Conservation (phyloP, 2,329 filamentous ascomycete species). For the Cercospora sesami region DNA sequence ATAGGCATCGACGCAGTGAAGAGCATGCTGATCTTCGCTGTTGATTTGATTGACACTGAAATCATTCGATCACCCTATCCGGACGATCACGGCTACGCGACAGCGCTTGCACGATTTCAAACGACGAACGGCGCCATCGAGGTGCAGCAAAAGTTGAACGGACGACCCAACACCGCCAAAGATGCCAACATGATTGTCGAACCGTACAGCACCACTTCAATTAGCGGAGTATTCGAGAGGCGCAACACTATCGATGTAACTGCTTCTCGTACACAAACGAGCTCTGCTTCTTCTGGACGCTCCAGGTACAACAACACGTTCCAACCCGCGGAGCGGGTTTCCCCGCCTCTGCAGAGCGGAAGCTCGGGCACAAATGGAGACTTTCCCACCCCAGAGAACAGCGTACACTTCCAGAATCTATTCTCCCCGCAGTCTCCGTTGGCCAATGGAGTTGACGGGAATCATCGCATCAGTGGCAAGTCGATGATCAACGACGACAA, state of each 20-base stretch:
- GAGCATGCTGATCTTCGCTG: constrained; percentile 65
- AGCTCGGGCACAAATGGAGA: constrained; percentile 57
- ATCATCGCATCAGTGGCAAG: constrained; percentile 64
- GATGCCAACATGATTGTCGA: constrained; percentile 62
- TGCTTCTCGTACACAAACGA: constrained; percentile 46
- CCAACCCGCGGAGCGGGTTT: constrained; percentile 61
- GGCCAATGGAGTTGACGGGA: constrained; percentile 66
- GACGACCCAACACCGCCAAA: constrained; percentile 62
- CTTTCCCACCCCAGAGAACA: constrained; percentile 59
- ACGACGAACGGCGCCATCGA: constrained; percentile 59
- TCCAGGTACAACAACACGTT: constrained; percentile 65
- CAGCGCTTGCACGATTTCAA: constrained; percentile 60
- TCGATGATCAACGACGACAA: constrained; percentile 69
- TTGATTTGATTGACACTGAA: constrained; percentile 61
- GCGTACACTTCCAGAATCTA: constrained; percentile 59
- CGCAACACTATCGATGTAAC: constrained; percentile 58
- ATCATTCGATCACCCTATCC: constrained; percentile 56
- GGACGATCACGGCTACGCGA: constrained; percentile 58
- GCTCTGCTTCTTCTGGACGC: constrained; percentile 46
- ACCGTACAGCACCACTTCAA: constrained; percentile 45
- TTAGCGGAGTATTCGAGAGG: constrained; percentile 30
- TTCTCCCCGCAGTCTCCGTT: constrained; percentile 75
- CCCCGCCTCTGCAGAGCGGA: constrained; percentile 53
- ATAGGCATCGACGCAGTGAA: constrained; percentile 60
- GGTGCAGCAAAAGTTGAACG: constrained; percentile 59